Evolutionary conservation across 257 asterid genomes (phyloP), one percentile per base, ranked within the genome.

Genomic region (Handroanthus guayacan): DNA sequence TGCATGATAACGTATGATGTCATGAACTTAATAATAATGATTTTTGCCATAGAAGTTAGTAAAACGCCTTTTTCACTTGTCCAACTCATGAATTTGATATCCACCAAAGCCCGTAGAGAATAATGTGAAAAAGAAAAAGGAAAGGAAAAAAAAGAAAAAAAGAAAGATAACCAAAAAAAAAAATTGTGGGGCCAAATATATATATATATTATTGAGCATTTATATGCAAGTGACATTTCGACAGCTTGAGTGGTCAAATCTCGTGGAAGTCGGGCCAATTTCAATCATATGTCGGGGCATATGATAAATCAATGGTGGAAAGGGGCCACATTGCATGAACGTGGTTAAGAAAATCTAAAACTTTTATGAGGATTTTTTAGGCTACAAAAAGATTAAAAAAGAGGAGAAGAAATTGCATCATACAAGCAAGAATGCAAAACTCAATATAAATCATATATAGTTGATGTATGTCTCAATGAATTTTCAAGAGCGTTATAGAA

Each of bases 31-130:
- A 64, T 39, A 41, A 62, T 38, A 44, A 47, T 45, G 20, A 47
- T 48, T 68, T 41, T 8, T 44, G 18, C 4, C 20, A 43, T 9
- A 69, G 25, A 39, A 50, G 75, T 54, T 36, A 54, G 75, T 54
- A 54, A 70, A 52, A 52, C 39, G 3, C 52, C 65, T 16, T 36
- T 48, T 51, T 70, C 75, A 52, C 10, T n/a, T 36, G 64, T 69
- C 52, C 72, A 9, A 54, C 54, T 70, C 64, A 38, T 13, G 3
- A 2, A 14, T 34, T 5, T 25, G 14, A 11, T 3, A 48, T 50
- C 74, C 47, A 10, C 44, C 11, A 31, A 67, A 67, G 44, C 60
- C 45, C 62, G 12, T 5, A 65, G 38, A 65, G n/a, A 37, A 41
- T 41, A 16, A 65, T 65, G 31, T 6, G 8, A 41, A 41, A 41